Conservation (phyloP, 208 protist species). For the Wallacemonas sp. region DNA sequence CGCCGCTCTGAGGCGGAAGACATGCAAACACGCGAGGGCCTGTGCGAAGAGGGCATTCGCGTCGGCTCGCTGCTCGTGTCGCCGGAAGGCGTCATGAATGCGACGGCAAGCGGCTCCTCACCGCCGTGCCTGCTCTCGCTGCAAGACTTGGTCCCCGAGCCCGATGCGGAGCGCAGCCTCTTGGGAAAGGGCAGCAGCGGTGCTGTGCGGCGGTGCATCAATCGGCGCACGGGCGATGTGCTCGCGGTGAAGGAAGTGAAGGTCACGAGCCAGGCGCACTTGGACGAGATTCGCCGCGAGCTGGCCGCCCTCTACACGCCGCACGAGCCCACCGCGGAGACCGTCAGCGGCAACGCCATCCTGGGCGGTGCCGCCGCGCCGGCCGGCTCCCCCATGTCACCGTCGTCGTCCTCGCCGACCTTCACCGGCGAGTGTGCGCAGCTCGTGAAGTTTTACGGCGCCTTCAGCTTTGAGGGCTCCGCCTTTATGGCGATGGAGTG, state of each 20-base stretch:
- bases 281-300: slow-evolving; percentile 83
- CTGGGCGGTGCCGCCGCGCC: background rate
- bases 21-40: slow-evolving; percentile 28
- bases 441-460: slow-evolving; percentile 90
- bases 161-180: slow-evolving; percentile 52
- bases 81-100: slow-evolving; percentile 64
- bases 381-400: background rate
- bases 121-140: slow-evolving; percentile 76
- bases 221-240: slow-evolving; percentile 52
- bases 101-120: slow-evolving; percentile 24
- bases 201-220: slow-evolving; percentile 63
- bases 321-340: slow-evolving; percentile 11
- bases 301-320: slow-evolving; percentile 80
- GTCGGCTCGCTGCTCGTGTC: slow-evolving; percentile 80
- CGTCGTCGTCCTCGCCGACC: slow-evolving; percentile 3
- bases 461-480: slow-evolving; percentile 84
- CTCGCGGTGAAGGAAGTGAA: slow-evolving; percentile 92
- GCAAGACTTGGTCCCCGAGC: slow-evolving; percentile 64
- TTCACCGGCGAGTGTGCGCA: slow-evolving; percentile 26
- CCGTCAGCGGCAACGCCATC: background rate
- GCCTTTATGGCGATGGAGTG: slow-evolving; percentile 93
- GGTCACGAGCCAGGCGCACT: slow-evolving; percentile 65
- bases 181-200: slow-evolving; percentile 86
- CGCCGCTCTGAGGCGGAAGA: slow-evolving; percentile 45
- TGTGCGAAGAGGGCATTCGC: slow-evolving; percentile 64